Conservation (phyloP, 331 rosid species). For the Dryas integrifolia region DNA sequence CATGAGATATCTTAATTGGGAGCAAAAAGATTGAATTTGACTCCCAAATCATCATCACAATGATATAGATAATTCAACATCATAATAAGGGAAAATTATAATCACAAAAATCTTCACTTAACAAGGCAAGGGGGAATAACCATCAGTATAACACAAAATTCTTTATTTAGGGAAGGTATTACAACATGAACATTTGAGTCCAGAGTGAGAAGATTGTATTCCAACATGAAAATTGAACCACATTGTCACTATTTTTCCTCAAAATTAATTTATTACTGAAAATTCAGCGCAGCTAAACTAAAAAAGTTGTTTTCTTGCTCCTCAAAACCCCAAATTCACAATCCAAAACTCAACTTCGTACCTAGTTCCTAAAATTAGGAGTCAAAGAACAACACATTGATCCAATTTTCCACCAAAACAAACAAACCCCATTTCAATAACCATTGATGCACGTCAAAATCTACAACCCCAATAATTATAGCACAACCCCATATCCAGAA, state of each 20-base stretch:
- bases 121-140: not conserved
- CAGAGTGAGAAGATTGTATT: not conserved
- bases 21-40: not conserved
- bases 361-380: conserved; percentile 6
- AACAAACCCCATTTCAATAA: not conserved
- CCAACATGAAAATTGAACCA: conserved; percentile 1
- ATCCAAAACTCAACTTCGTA: conserved; percentile 3
- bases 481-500: not conserved
- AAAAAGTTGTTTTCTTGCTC: not conserved
- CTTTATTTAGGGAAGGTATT: not conserved
- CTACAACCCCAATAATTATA: not conserved
- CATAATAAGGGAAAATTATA: not conserved
- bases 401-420: not conserved
- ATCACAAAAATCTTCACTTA: not conserved
- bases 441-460: not conserved
- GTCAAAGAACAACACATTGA: not conserved
- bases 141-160: not conserved
- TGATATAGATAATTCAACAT: not conserved
- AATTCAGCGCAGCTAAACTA: not conserved
- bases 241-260: not conserved
- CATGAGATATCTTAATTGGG: not conserved
- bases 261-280: not conserved
- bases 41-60: conserved; percentile 2
- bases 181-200: not conserved
- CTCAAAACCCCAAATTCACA: not conserved